Conservation (phyloP, 805 yeast genomes). For the Saccharomyces kudriavzevii region DNA sequence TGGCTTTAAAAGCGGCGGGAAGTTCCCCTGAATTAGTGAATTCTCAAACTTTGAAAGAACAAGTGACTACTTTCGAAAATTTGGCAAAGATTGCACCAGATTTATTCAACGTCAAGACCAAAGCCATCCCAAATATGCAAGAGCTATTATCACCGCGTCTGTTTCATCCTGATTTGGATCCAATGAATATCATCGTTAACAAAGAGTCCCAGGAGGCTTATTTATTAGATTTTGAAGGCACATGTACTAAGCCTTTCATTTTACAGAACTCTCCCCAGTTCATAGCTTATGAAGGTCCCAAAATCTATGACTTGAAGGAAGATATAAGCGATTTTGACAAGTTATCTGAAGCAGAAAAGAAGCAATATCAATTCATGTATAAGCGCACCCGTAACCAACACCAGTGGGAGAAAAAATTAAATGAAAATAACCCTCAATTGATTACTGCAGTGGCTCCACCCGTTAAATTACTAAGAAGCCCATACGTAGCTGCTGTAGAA, state of each 20-base stretch:
- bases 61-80: slow-evolving; percentile 54
- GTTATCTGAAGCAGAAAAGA: slow-evolving; percentile 64
- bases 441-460: slow-evolving; percentile 82
- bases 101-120: slow-evolving; percentile 46
- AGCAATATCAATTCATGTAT: slow-evolving; percentile 78
- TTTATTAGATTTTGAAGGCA: slow-evolving; percentile 77
- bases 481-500: slow-evolving; percentile 54
- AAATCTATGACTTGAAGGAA: slow-evolving; percentile 64
- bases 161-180: slow-evolving; percentile 78
- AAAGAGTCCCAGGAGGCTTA: slow-evolving; percentile 35
- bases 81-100: slow-evolving; percentile 47
- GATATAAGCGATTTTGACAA: slow-evolving; percentile 66
- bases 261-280: slow-evolving; percentile 75
- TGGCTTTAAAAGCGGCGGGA: slow-evolving; percentile 48
- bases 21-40: slow-evolving; percentile 39
- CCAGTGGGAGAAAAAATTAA: slow-evolving; percentile 74
- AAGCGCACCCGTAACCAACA: slow-evolving; percentile 87
- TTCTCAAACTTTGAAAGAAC: slow-evolving; percentile 39
- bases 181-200: slow-evolving; percentile 68
- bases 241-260: slow-evolving; percentile 73
- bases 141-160: slow-evolving; percentile 67
- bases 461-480: slow-evolving; percentile 58
- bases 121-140: slow-evolving; percentile 51
- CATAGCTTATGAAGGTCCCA: slow-evolving; percentile 81
- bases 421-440: slow-evolving; percentile 53